Evolutionary conservation across 768 basidiomycete genomes (phyloP).

Genomic region (Pilatotrama ljubarskyi): DNA sequence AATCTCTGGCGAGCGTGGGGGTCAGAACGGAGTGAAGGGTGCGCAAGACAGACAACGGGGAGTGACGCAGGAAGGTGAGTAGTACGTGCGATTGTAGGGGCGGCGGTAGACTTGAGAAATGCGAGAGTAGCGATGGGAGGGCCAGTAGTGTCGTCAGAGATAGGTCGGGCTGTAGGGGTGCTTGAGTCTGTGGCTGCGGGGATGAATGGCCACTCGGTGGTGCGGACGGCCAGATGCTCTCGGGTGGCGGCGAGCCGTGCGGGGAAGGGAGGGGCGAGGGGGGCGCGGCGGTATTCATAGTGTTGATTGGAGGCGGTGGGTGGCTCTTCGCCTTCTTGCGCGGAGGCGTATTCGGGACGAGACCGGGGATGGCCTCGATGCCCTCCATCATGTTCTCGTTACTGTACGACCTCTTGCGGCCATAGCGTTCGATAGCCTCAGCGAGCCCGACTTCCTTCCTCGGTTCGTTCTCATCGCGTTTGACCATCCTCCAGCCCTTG

Average conservation of each 20-base stretch:
- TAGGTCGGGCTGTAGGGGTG: slow-evolving; percentile 79
- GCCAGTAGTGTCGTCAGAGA: slow-evolving; percentile 83
- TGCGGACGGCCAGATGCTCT: slow-evolving; percentile 77
- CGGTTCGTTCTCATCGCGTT: slow-evolving; percentile 58
- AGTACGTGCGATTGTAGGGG: slow-evolving; percentile 91
- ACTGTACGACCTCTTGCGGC: slow-evolving; percentile 56
- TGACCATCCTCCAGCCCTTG: slow-evolving; percentile 74
- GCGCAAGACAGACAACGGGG: slow-evolving; percentile 87
- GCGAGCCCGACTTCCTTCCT: slow-evolving; percentile 59
- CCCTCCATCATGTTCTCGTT: slow-evolving; percentile 70
- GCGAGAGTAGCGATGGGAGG: slow-evolving; percentile 76
- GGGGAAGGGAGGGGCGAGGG: slow-evolving; percentile 86
- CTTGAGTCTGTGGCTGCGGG: slow-evolving; percentile 47
- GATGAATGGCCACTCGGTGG: slow-evolving; percentile 79
- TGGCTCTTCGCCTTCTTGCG: slow-evolving; percentile 77
- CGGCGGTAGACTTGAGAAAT: slow-evolving; percentile 79
- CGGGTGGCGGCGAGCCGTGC: slow-evolving; percentile 78
- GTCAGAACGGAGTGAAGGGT: slow-evolving; percentile 86
- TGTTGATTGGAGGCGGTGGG: slow-evolving; percentile 58
- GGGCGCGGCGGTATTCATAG: slow-evolving; percentile 71
- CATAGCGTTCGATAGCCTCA: slow-evolving; percentile 84
- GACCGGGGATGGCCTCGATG: slow-evolving; percentile 57
- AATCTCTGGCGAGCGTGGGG: slow-evolving; percentile 91
- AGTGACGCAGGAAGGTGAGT: slow-evolving; percentile 88
- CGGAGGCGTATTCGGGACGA: slow-evolving; percentile 51